Evolutionary conservation across 1,284 basidiomycete species (phyloP), one percentile per base, ranked within the genome.

Genomic region (Sporisorium reilianum): DNA sequence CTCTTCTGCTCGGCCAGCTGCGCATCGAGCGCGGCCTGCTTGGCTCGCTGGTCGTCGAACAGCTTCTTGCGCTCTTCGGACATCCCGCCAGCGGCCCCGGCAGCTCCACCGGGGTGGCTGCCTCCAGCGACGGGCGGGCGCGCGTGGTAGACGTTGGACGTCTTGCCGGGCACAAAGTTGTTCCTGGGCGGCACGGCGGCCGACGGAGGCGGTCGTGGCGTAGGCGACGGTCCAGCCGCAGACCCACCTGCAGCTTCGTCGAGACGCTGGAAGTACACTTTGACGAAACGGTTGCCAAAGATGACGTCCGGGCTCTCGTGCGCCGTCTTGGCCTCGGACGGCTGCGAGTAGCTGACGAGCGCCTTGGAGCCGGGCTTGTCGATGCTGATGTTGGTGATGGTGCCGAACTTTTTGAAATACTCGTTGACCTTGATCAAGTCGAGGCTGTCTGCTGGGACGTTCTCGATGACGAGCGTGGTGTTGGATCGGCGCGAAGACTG

Each of bases 281-380:
- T 97, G 77, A 97, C 94, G 83, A 97, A 97, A 42, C 95, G 90
- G 79, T 95, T 95, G 18, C 90, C 91, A 82, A 97, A 97, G 26
- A 97, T 91, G 18, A 94, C 94, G 67, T 96, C 94, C 82, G 96
- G 93, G 26, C 90, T 91, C 84, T 92, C 93, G 92, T 95, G 95
- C 0, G 95, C 95, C 23, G 89, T 88, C 79, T 91, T 90, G 0
- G 95, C 95, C 82, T 95, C 92, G 23, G 89, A 89, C 79, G 95
- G 93, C n/a, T 88, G 89, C 20, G 90, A 88, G 85, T 96, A 98
- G 75, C 91, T 93, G 75, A 98, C 92, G 45, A 97, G 86, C 0
- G 95, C 95, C 30, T 87, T 84, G 80, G 93, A 92, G 41, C 88
- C 88, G 36, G 88, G 89, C n/a, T 86, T 86, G 83, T 97, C 94